phyloP scores from a whole-genome alignment of 1,139 yeast genomes.

The Hanseniaspora sp. region DNA sequence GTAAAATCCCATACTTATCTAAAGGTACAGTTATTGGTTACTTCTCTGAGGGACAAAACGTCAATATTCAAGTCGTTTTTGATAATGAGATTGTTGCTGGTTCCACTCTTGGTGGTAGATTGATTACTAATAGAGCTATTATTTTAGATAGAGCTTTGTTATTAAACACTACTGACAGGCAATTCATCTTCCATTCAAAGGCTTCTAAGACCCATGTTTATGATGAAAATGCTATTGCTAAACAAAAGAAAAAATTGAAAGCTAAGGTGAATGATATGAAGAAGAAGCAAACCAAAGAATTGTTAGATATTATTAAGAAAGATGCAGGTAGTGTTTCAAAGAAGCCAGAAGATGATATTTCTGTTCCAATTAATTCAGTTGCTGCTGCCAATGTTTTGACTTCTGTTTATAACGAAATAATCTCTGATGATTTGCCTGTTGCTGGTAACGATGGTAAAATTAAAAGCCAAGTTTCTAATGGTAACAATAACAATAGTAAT shows the following conservation, averaged over 20 bases:
- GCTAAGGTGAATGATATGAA: slow-evolving; percentile 20
- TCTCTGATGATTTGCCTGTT: slow-evolving; percentile 17
- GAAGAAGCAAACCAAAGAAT: slow-evolving; percentile 25
- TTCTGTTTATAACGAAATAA: slow-evolving; percentile 28
- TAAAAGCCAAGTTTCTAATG: neutral
- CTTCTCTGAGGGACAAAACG: slow-evolving; percentile 46
- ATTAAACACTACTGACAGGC: slow-evolving; percentile 62
- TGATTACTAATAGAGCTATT: slow-evolving; percentile 69
- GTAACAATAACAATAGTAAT: neutral
- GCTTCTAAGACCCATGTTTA: slow-evolving; percentile 40
- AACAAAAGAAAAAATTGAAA: slow-evolving; percentile 17
- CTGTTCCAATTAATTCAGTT: slow-evolving; percentile 20
- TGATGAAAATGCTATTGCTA: slow-evolving; percentile 18
- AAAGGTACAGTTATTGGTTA: slow-evolving; percentile 88
- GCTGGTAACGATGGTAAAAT: neutral
- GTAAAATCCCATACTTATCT: slow-evolving; percentile 77
- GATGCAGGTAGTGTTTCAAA: slow-evolving; percentile 18
- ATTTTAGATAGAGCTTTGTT: slow-evolving; percentile 73
- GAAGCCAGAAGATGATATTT: neutral
- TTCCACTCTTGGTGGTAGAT: slow-evolving; percentile 64
- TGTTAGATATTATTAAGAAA: slow-evolving; percentile 24
- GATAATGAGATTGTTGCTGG: slow-evolving; percentile 79
- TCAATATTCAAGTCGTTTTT: slow-evolving; percentile 59
- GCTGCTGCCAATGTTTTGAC: slow-evolving; percentile 29
- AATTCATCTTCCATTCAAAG: slow-evolving; percentile 63